Evolutionary conservation across 108 stramenopile genomes (phyloP).

Genomic region (Fistulifera solaris): DNA sequence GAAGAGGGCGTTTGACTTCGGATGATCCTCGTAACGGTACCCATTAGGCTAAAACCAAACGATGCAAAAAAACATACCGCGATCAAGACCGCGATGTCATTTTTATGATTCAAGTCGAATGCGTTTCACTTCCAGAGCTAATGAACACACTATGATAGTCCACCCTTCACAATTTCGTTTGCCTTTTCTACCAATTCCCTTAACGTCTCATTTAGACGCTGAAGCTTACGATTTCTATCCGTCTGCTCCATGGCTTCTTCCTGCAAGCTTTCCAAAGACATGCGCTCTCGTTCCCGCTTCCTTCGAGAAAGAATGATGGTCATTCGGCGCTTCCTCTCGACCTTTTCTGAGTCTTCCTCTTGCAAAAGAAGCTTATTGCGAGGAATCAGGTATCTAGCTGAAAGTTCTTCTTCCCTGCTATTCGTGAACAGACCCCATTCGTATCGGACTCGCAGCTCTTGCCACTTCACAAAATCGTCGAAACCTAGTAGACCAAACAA

Average conservation of each 20-base stretch:
- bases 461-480: conserved; percentile 8
- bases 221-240: not conserved
- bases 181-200: conserved; percentile 1
- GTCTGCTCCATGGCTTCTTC: conserved; percentile 8
- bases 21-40: too few relatives aligned
- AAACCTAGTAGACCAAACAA: conserved; percentile 5
- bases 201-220: not conserved
- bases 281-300: conserved; percentile 8
- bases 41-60: too few relatives aligned
- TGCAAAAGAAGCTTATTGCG: conserved; percentile 1
- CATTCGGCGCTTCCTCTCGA: conserved; percentile 13
- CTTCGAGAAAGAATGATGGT: conserved; percentile 5
- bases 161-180: too few relatives aligned
- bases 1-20: too few relatives aligned
- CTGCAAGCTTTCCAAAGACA: conserved; percentile 6
- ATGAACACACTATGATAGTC: too few relatives aligned
- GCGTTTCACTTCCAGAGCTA: too few relatives aligned
- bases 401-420: not conserved
- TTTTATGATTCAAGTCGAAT: too few relatives aligned
- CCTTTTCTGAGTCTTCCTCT: not conserved
- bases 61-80: too few relatives aligned
- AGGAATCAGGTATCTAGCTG: too few relatives aligned
- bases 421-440: conserved; percentile 8
- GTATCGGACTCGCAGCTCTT: conserved; percentile 4
- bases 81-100: too few relatives aligned